Evolutionary conservation across 2,329 filamentous ascomycete genomes (phyloP).

Genomic region (Epichloe festucae): DNA sequence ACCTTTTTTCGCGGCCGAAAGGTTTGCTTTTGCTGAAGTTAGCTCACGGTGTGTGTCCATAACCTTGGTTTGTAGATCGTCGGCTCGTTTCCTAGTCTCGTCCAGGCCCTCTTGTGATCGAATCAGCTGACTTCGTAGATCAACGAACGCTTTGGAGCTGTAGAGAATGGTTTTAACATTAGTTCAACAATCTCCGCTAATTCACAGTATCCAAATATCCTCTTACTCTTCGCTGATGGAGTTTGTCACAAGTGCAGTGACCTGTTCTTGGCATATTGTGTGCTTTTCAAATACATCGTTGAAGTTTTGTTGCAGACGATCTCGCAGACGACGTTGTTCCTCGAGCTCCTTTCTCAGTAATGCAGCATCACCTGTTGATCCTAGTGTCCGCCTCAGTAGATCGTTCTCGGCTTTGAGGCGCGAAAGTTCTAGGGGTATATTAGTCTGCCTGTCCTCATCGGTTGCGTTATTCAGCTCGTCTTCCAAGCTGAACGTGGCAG

Average conservation of each 20-base stretch:
- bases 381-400: conserved; percentile 40
- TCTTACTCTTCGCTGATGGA: conserved; percentile 41
- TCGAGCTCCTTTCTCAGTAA: conserved; percentile 44
- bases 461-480: conserved; percentile 44
- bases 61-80: conserved; percentile 33
- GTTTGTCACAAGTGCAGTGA: conserved; percentile 39
- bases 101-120: conserved; percentile 35
- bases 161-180: conserved; percentile 26
- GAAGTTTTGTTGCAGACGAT: conserved; percentile 39
- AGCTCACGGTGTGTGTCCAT: conserved; percentile 44
- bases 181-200: background rate
- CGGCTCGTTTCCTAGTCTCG: conserved; percentile 26
- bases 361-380: conserved; percentile 40
- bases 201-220: conserved; percentile 21
- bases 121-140: conserved; percentile 35
- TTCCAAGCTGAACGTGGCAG: conserved; percentile 35
- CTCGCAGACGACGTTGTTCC: conserved; percentile 34
- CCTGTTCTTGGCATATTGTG: conserved; percentile 42
- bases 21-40: conserved; percentile 36
- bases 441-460: conserved; percentile 24
- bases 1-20: conserved; percentile 42
- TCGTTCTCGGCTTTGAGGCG: conserved; percentile 50
- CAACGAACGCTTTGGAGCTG: conserved; percentile 40
- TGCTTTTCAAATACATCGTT: conserved; percentile 47
- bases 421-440: conserved; percentile 39